Conservation (phyloP, 305 asterid genomes). For the Solanum hybrid region DNA sequence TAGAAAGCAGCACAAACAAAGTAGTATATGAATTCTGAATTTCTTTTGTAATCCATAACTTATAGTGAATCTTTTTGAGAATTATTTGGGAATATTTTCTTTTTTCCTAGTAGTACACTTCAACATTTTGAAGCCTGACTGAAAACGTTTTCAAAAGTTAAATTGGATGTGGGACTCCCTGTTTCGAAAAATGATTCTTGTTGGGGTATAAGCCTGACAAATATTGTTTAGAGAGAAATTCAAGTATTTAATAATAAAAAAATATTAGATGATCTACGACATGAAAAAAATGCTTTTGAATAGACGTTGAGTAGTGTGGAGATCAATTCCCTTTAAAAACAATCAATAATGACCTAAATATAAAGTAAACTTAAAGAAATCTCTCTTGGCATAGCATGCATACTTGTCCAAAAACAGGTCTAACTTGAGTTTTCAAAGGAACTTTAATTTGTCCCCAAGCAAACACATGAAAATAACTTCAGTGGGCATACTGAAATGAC, state of each 20-base stretch:
- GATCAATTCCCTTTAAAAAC: background rate
- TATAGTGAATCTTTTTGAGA: background rate
- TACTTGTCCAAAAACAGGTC: background rate
- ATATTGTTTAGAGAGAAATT: background rate
- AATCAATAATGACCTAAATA: background rate
- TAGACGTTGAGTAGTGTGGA: background rate
- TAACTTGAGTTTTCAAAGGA: background rate
- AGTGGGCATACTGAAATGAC: background rate
- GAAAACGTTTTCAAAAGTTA: background rate
- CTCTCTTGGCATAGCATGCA: background rate
- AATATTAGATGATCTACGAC: background rate
- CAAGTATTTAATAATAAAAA: background rate
- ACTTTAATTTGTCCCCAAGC: background rate
- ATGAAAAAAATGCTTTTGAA: background rate
- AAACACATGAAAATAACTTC: background rate
- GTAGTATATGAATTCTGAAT: background rate
- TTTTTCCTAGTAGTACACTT: background rate
- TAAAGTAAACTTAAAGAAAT: background rate
- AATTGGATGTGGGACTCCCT: background rate
- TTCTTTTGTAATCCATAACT: background rate
- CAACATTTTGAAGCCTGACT: background rate
- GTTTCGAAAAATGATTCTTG: too few relatives aligned
- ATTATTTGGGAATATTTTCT: background rate
- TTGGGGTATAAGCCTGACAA: too few relatives aligned
- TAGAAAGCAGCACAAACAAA: background rate